Base-by-base conservation (phyloP, 2,329 filamentous ascomycete species). In the Gaeumannomyces sp. region DNA sequence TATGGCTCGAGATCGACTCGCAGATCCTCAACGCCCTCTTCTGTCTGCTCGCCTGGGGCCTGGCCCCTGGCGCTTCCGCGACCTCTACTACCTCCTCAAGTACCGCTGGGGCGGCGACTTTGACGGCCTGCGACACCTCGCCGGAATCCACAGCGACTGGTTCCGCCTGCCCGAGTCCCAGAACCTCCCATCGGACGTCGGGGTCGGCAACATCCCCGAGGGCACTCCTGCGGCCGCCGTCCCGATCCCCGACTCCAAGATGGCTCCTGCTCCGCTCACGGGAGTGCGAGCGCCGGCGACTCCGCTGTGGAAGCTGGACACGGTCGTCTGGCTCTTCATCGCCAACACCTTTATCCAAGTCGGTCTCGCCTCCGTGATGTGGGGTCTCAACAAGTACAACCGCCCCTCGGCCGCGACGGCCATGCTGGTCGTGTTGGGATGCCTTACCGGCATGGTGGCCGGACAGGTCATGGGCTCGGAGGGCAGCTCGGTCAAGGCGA, bases 1-100 rank as follows among this genome's bases (percentile, higher is more conserved):
- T 88, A 66, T 96, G 93, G 92, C 86, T 97, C 69, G 92, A 97
- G 76, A 89, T 86, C 71, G 90, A 93, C 74, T 91, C 89, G 1
- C 92, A 96, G 73, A 89, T 96, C 66, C 78, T 94, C 28, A 96
- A 93, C 71, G 89, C 84, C 0, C 83, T 96, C 1, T 96, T 96
- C 81, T 95, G 91, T 75, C 88, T 96, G 8, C 94, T 92, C 1
- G 92, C 89, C 1, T 94, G 96, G 69, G 92, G 92, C 0, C 81
- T 95, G 16, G 88, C 90, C 1, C 92, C 0, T 96, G 92, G 92
- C 85, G 92, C 38, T 90, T 93, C 70, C 83, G 92, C 38, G 92
- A 96, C 73, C 77, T 92, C 13, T 95, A 89, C 73, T 92, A 86
- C 73, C 80, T 93, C 45, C 75, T 90, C 61, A 81, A 83, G 71